A percentile compares a stretch with the other conserved stretches of the same genome.
Evolutionary conservation across 768 basidiomycete species (phyloP).

Genomic region (Pleurotus giganteus): DNA sequence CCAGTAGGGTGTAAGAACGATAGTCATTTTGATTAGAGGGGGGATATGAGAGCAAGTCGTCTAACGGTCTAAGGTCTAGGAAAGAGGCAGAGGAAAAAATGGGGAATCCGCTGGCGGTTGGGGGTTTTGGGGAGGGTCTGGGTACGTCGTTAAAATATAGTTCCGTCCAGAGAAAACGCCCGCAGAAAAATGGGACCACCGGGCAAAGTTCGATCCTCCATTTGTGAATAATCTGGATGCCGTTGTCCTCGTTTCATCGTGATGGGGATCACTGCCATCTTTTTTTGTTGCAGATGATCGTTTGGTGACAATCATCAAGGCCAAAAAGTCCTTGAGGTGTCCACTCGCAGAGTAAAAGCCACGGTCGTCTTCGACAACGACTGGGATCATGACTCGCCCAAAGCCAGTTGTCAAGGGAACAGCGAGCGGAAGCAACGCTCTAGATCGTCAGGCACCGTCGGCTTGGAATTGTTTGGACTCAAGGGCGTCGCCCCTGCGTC

Average conservation of each 20-base stretch:
- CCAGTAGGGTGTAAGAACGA: conserved; percentile 72
- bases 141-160: conserved; percentile 6
- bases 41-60: background rate
- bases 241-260: conserved; percentile 2
- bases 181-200: background rate
- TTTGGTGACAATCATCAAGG: background rate
- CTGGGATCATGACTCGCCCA: too few relatives aligned
- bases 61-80: conserved; percentile 1
- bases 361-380: too few relatives aligned
- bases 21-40: conserved; percentile 40
- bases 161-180: conserved; percentile 1
- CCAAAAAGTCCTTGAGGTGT: background rate
- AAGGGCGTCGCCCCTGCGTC: background rate
- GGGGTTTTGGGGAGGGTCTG: background rate
- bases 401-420: background rate
- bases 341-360: too few relatives aligned
- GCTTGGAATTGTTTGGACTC: background rate
- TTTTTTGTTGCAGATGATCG: background rate
- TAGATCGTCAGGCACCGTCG: conserved; percentile 1
- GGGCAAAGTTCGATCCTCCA: conserved; percentile 7
- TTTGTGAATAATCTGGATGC: conserved; percentile 8
- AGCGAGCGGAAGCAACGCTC: background rate
- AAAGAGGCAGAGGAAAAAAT: background rate
- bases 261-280: conserved; percentile 1
- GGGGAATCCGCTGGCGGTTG: background rate